Percentiles rank a stretch among this genome's conserved stretches.
These are phyloP conservation scores for Sugiyamaella qingdaonensis DNA, from an alignment of 805 yeast species.

Conservation along the genomic window DNA sequence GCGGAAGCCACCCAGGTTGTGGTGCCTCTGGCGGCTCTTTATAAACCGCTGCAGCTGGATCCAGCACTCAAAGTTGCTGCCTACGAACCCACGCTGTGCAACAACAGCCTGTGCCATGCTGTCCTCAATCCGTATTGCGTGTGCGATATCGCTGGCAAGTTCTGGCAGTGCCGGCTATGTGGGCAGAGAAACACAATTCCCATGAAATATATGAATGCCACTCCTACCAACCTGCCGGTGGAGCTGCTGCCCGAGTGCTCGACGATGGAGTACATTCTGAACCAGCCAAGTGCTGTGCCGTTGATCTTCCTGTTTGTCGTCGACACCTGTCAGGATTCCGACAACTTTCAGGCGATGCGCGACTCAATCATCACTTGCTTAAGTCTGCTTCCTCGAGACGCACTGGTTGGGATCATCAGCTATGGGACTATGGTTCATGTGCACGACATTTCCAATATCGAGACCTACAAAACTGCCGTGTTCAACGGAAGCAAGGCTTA, in stretches of 20 bases:
- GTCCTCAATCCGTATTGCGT: conserved; percentile 72
- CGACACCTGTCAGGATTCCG: conserved; percentile 84
- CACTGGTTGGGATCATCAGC: conserved; percentile 83
- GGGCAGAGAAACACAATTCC: conserved; percentile 72
- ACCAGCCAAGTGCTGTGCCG: conserved; percentile 55
- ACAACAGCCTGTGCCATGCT: conserved; percentile 63
- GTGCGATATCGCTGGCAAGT: conserved; percentile 65
- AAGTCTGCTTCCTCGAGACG: conserved; percentile 80
- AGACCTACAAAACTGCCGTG: conserved; percentile 65
- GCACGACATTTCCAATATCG: conserved; percentile 68
- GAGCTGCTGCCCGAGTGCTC: conserved; percentile 66
- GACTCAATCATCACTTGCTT: conserved; percentile 74
- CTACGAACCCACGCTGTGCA: conserved; percentile 75
- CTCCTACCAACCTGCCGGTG: conserved; percentile 72
- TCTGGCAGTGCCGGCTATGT: conserved; percentile 88
- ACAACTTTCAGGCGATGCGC: conserved; percentile 75
- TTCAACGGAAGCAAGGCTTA: conserved; percentile 88
- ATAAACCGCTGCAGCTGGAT: conserved; percentile 75
- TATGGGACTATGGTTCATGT: conserved; percentile 86
- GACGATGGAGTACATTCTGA: conserved; percentile 79
- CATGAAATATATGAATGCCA: conserved; percentile 69
- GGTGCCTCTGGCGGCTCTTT: conserved; percentile 82
- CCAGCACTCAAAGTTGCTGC: conserved; percentile 65
- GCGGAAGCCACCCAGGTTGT: conserved; percentile 79
- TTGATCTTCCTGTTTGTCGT: conserved; percentile 85